phyloP scores from a whole-genome alignment of 371 early-diverging fungal species.

The Funneliformis caledonium region DNA sequence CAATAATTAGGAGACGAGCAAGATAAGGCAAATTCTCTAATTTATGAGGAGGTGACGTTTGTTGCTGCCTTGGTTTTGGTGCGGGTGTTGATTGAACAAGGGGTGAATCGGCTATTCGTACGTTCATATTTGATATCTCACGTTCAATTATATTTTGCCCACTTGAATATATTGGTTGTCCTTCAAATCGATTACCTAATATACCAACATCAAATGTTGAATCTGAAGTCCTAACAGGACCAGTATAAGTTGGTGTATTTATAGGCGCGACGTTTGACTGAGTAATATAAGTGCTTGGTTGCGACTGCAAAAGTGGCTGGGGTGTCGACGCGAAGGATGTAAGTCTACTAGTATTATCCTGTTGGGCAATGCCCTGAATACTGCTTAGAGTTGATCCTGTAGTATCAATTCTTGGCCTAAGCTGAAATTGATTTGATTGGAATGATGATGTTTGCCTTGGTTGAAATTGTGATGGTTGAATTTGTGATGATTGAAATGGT shows the following conservation, averaged over 20 bases:
- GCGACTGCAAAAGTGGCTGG: not conserved
- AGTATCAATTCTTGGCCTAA: not conserved
- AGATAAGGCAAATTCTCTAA: not conserved
- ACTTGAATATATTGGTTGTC: constrained; percentile 1
- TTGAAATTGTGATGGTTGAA: not conserved
- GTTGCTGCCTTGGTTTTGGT: constrained; percentile 15
- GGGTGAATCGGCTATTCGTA: not conserved
- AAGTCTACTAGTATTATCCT: not conserved
- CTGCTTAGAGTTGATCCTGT: not conserved
- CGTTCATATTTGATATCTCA: not conserved
- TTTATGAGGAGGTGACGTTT: constrained; percentile 6
- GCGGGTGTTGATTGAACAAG: constrained; percentile 21
- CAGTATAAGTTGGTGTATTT: not conserved
- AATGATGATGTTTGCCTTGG: not conserved
- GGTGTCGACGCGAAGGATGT: not conserved
- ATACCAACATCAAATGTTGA: not conserved
- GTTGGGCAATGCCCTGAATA: not conserved
- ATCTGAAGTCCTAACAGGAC: not conserved
- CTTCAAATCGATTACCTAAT: not conserved
- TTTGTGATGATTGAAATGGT: not conserved
- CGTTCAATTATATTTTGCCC: not conserved
- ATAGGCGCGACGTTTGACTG: not conserved
- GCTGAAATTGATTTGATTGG: not conserved
- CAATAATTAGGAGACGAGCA: not conserved
- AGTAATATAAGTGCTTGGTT: not conserved